Percentiles rank a stretch among this genome's conserved stretches.
Evolutionary conservation across 1,139 yeast species (phyloP).

Genomic region (Wickerhamomyces sp.): DNA sequence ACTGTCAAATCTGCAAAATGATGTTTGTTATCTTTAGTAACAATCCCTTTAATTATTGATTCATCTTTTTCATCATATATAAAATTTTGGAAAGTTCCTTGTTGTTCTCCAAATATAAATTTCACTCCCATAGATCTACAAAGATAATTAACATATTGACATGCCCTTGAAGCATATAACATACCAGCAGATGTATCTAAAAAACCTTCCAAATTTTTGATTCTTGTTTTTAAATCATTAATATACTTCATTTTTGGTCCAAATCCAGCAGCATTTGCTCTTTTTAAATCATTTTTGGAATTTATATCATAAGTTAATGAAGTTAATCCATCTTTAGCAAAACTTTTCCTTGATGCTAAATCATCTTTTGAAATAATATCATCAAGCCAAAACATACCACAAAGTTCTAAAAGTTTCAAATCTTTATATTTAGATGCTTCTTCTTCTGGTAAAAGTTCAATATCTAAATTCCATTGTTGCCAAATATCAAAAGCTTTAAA

Average conservation of each 20-base stretch:
- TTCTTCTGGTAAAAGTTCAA: slow-evolving; percentile 6
- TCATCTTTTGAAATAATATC: slow-evolving; percentile 23
- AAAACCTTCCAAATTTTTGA: slow-evolving; percentile 24
- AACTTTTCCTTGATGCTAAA: slow-evolving; percentile 21
- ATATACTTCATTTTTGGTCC: slow-evolving; percentile 21
- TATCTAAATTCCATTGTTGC: slow-evolving; percentile 11
- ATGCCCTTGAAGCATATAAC: slow-evolving; percentile 33
- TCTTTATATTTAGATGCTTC: slow-evolving; percentile 11
- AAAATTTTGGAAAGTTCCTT: slow-evolving; percentile 10
- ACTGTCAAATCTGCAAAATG: slow-evolving; percentile 26
- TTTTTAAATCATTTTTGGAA: slow-evolving; percentile 23
- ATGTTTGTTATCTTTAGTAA: slow-evolving; percentile 14
- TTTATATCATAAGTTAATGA: slow-evolving; percentile 28
- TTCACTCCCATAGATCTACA: slow-evolving; percentile 19
- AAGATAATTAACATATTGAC: slow-evolving; percentile 26
- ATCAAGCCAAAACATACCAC: slow-evolving; percentile 29
- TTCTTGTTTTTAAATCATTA: slow-evolving; percentile 20
- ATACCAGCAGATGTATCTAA: slow-evolving; percentile 36
- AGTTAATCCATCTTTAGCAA: slow-evolving; percentile 24
- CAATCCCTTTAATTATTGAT: slow-evolving; percentile 14
- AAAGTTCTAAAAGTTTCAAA: slow-evolving; percentile 22
- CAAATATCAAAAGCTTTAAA: slow-evolving; percentile 17
- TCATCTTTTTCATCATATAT: slow-evolving; percentile 11
- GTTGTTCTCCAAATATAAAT: slow-evolving; percentile 13
- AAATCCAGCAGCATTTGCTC: slow-evolving; percentile 27